These are phyloP conservation scores for Blumeria hordei DNA, from an alignment of 2,329 filamentous ascomycete species.

Conservation along the genomic window DNA sequence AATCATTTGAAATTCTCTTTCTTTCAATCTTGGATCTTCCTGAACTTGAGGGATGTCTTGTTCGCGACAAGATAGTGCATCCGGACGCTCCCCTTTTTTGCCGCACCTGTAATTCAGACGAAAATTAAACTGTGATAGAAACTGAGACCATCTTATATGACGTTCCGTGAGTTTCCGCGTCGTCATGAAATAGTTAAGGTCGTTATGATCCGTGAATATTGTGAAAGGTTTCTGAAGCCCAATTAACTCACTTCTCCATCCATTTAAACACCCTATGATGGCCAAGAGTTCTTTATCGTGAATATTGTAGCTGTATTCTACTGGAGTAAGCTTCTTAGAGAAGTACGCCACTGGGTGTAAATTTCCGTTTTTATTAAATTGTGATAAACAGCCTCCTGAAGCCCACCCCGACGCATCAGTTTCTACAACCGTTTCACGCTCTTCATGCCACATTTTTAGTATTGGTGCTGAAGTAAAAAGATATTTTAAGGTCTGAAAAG, in stretches of 20 bases:
- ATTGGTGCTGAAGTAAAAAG: neutral
- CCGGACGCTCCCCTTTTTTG: neutral
- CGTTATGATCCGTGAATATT: slow-evolving; percentile 2
- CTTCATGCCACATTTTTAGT: neutral
- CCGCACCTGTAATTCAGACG: neutral
- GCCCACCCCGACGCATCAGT: neutral
- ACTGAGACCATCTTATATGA: neutral
- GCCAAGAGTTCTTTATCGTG: slow-evolving; percentile 15
- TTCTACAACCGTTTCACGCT: neutral
- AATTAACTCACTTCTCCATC: slow-evolving; percentile 1
- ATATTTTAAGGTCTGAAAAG: neutral
- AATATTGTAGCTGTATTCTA: slow-evolving; percentile 14
- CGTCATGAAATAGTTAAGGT: slow-evolving; percentile 2
- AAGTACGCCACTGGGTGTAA: slow-evolving; percentile 8
- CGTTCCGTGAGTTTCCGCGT: neutral
- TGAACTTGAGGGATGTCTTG: neutral
- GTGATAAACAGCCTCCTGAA: neutral
- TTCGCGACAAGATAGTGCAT: neutral
- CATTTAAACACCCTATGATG: slow-evolving; percentile 8
- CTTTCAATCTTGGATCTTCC: neutral
- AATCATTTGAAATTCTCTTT: neutral
- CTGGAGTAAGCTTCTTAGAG: slow-evolving; percentile 8
- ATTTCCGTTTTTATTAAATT: neutral
- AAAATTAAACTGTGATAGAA: neutral
- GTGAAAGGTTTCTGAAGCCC: neutral